phyloP scores from a whole-genome alignment of 2,329 filamentous ascomycete species.

The Oidium heveae region DNA sequence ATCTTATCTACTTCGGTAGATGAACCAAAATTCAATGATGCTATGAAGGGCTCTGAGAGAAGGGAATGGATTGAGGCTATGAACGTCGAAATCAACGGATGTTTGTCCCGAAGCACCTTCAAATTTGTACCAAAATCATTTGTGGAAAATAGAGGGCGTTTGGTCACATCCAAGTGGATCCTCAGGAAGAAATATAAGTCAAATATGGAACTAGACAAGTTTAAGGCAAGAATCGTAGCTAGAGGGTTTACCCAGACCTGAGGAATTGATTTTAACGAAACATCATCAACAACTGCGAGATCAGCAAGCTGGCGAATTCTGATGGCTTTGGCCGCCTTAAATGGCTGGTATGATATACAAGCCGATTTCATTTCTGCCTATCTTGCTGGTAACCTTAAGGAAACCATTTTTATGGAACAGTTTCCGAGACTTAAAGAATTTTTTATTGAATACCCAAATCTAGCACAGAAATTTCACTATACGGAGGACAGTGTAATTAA shows the following conservation, averaged over 20 bases:
- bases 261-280: background rate
- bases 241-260: background rate
- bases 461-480: background rate
- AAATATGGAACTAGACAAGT: background rate
- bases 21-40: background rate
- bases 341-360: background rate
- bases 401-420: background rate
- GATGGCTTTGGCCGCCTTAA: background rate
- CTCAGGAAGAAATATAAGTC: slow-evolving; percentile 1
- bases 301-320: background rate
- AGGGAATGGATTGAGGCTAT: background rate
- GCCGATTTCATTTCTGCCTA: background rate
- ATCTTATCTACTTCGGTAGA: background rate
- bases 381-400: background rate
- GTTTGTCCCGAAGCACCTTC: background rate
- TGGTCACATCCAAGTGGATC: background rate
- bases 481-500: background rate
- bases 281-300: background rate
- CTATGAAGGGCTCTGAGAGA: background rate
- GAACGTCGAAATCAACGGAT: background rate
- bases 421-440: background rate
- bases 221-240: background rate
- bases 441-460: background rate
- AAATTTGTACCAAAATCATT: background rate
- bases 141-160: background rate